A percentile compares a stretch with the other conserved stretches of the same genome.
Evolutionary conservation across 1,284 basidiomycete species (phyloP).

Genomic region (Paramarasmius palmivorus): DNA sequence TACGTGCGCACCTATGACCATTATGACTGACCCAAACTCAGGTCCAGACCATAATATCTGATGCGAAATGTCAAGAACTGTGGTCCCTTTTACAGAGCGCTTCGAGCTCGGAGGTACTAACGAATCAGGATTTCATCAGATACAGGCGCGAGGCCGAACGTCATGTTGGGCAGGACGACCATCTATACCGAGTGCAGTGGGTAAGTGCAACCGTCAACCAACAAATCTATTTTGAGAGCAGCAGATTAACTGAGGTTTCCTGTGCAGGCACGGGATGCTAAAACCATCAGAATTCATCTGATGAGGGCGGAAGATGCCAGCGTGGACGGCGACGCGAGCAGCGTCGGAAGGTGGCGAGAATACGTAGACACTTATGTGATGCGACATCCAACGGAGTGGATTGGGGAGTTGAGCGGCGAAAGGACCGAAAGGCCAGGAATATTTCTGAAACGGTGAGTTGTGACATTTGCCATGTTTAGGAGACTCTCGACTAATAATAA

Average conservation of each 20-base stretch:
- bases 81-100: slow-evolving; percentile 62
- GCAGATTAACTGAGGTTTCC: neutral
- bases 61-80: slow-evolving; percentile 73
- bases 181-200: slow-evolving; percentile 92
- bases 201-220: slow-evolving; percentile 46
- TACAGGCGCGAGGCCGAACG: slow-evolving; percentile 91
- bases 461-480: slow-evolving; percentile 21
- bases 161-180: slow-evolving; percentile 86
- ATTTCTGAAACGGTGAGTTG: slow-evolving; percentile 49
- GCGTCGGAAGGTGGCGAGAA: slow-evolving; percentile 72
- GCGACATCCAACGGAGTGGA: slow-evolving; percentile 70
- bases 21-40: slow-evolving; percentile 31
- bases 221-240: slow-evolving; percentile 7
- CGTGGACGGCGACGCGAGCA: slow-evolving; percentile 47
- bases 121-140: slow-evolving; percentile 81
- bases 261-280: slow-evolving; percentile 59
- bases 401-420: slow-evolving; percentile 44
- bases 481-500: slow-evolving; percentile 4
- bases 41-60: slow-evolving; percentile 83
- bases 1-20: too few relatives aligned
- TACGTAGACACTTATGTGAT: slow-evolving; percentile 89
- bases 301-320: slow-evolving; percentile 83
- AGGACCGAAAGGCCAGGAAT: slow-evolving; percentile 32
- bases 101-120: slow-evolving; percentile 50
- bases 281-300: slow-evolving; percentile 76